Evolutionary conservation across 2,329 filamentous ascomycete species (phyloP).

Genomic region (Xylariaceae sp.): DNA sequence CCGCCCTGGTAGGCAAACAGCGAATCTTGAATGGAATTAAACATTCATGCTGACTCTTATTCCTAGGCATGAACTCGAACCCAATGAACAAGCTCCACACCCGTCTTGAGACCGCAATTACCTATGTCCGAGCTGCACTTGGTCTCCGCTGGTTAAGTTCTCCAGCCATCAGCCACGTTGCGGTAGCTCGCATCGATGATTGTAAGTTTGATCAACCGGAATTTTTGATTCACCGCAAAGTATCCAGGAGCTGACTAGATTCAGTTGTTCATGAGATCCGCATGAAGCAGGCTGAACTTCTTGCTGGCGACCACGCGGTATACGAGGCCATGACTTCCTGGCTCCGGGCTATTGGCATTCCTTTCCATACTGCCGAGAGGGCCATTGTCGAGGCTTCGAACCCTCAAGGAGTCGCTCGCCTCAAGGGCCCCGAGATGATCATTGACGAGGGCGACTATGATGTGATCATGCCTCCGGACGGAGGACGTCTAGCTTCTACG

Average conservation of each 20-base stretch:
- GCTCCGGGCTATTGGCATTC: constrained; percentile 20
- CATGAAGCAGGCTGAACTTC: constrained; percentile 16
- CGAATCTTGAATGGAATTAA: not conserved
- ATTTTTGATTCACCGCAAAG: not conserved
- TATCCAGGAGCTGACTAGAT: constrained; percentile 1
- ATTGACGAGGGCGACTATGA: no score
- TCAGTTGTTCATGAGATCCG: constrained; percentile 21
- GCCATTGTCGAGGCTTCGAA: not conserved
- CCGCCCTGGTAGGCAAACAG: constrained; percentile 19
- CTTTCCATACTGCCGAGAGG: constrained; percentile 4
- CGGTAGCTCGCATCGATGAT: constrained; percentile 4
- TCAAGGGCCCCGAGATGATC: no score
- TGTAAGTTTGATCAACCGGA: constrained; percentile 13
- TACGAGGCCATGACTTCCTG: constrained; percentile 15
- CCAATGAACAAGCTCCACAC: constrained; percentile 6
- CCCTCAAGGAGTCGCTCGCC: no score
- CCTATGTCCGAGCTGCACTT: constrained; percentile 20
- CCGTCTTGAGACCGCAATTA: constrained; percentile 11
- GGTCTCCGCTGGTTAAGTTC: constrained; percentile 4
- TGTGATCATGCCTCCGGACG: no score
- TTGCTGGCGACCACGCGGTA: constrained; percentile 16
- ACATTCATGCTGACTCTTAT: not conserved
- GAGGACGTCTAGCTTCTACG: no score
- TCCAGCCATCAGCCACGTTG: not conserved
- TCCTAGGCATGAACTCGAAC: constrained; percentile 6